Conservation (phyloP, 2,329 filamentous ascomycete species). For the Beauveria sp. region DNA sequence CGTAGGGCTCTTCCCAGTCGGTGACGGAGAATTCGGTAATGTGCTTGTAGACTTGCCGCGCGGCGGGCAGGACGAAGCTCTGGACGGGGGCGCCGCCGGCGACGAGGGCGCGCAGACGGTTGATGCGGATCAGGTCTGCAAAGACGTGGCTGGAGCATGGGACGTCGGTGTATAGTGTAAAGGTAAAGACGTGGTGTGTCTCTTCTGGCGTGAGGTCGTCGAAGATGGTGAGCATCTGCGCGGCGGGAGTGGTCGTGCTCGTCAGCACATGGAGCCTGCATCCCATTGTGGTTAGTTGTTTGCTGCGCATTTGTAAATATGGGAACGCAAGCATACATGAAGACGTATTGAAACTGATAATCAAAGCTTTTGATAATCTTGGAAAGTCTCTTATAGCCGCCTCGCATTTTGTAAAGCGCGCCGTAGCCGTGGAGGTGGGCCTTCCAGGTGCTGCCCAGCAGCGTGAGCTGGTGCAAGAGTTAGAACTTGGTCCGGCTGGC, state of each 20-base stretch:
- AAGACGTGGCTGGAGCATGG: slow-evolving; percentile 4
- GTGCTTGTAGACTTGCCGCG: slow-evolving; percentile 3
- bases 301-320: not conserved
- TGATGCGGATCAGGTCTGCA: not conserved
- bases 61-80: not conserved
- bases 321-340: not conserved
- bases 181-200: not conserved
- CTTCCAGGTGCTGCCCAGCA: slow-evolving; percentile 2
- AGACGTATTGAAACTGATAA: slow-evolving; percentile 4
- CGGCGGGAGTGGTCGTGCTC: slow-evolving; percentile 4
- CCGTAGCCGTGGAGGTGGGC: slow-evolving; percentile 8
- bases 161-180: not conserved
- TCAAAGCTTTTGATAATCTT: not conserved
- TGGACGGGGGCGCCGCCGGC: not conserved
- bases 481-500: not conserved
- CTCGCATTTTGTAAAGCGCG: not conserved
- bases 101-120: slow-evolving; percentile 3
- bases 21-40: not conserved
- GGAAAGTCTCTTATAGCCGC: slow-evolving; percentile 4
- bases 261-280: not conserved
- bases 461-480: not conserved
- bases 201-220: not conserved
- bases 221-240: not conserved
- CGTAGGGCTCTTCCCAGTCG: slow-evolving; percentile 4
- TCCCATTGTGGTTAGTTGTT: not conserved